Conservation (phyloP, 305 asterid genomes). For the Salvia sclarea region DNA sequence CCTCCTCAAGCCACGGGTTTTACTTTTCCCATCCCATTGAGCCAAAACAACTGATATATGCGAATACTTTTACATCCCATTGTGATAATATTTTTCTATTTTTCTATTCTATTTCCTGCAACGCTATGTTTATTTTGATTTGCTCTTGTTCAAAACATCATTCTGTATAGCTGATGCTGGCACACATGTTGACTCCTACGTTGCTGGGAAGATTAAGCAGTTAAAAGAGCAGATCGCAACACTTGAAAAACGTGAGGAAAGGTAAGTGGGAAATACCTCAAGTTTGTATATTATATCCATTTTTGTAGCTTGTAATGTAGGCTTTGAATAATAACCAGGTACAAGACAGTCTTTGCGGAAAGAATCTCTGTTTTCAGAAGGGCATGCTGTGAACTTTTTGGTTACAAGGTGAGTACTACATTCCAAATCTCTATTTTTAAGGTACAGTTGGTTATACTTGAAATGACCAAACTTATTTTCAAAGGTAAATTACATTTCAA, state of each 20-base stretch:
- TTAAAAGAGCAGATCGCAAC: constrained; percentile 96
- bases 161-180: constrained; percentile 77
- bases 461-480: too few species aligned
- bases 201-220: constrained; percentile 85
- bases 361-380: constrained; percentile 94
- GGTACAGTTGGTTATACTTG: constrained; percentile 11
- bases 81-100: too few species aligned
- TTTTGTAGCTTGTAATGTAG: constrained; percentile 35
- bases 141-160: constrained; percentile 27
- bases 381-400: constrained; percentile 98
- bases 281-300: constrained; percentile 25
- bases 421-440: constrained; percentile 23
- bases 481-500: too few species aligned
- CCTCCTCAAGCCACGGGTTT: background rate
- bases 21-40: background rate
- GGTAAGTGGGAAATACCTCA: constrained; percentile 50
- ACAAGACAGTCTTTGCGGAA: constrained; percentile 94
- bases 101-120: background rate
- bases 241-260: constrained; percentile 95
- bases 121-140: constrained; percentile 22
- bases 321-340: constrained; percentile 50
- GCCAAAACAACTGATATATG: background rate
- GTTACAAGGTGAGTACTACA: constrained; percentile 85
- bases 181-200: constrained; percentile 73
- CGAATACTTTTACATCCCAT: background rate